These are phyloP conservation scores for Diplosphaera chodatii DNA, from an alignment of 139 green algal genomes.

Conservation along the genomic window DNA sequence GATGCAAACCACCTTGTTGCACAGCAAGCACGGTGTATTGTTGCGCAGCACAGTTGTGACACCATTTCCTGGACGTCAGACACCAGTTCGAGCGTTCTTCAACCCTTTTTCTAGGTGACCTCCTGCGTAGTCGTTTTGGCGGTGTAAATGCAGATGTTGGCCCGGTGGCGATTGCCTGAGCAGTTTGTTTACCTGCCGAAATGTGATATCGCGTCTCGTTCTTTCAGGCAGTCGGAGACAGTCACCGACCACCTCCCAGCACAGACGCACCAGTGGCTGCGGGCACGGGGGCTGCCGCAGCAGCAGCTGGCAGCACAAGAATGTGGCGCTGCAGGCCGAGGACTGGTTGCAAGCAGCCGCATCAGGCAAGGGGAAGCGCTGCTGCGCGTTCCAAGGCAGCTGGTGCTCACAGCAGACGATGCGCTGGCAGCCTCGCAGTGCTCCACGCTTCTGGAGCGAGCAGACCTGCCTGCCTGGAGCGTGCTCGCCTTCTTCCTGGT, in stretches of 20 bases:
- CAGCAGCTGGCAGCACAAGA: conserved; percentile 23
- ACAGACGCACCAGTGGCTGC: conserved; percentile 10
- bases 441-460: conserved; percentile 3
- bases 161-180: no score
- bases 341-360: conserved; percentile 33
- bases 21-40: no score
- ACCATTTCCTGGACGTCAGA: no score
- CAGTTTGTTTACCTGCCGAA: no score
- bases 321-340: conserved; percentile 30
- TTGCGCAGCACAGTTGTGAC: no score
- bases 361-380: conserved; percentile 36
- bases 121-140: no score
- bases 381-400: conserved; percentile 37
- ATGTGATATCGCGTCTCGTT: no score
- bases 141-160: no score
- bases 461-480: conserved; percentile 49
- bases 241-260: background rate
- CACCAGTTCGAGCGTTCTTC: no score
- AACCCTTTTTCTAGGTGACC: no score
- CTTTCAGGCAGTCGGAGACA: background rate
- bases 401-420: conserved; percentile 38
- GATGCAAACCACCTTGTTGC: no score
- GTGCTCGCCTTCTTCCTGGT: conserved; percentile 55
- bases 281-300: conserved; percentile 13
- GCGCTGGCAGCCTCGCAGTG: conserved; percentile 21